phyloP scores from a whole-genome alignment of 495 filamentous ascomycete species.

The Astrothelium macrocarpum region DNA sequence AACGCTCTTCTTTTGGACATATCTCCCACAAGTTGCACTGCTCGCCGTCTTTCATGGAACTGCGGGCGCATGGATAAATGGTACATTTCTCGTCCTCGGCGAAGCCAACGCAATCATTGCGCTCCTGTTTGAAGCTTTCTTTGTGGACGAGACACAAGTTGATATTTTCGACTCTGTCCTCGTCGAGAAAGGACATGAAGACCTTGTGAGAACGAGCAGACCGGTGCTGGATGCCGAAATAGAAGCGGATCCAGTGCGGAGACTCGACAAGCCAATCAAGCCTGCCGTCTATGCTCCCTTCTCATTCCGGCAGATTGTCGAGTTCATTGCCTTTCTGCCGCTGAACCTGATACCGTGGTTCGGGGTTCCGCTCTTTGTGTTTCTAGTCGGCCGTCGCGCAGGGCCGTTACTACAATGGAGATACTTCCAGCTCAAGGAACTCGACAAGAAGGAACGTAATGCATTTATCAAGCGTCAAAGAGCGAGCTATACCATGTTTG shows the following conservation, averaged over 20 bases:
- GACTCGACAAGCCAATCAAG: conserved; percentile 49
- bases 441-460: conserved; percentile 50
- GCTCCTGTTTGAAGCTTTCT: conserved; percentile 56
- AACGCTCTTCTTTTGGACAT: conserved; percentile 52
- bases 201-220: conserved; percentile 46
- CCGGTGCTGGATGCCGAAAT: conserved; percentile 45
- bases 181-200: conserved; percentile 48
- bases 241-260: conserved; percentile 39
- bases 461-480: conserved; percentile 42
- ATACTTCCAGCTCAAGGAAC: conserved; percentile 51
- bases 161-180: conserved; percentile 59
- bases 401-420: conserved; percentile 60
- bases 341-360: conserved; percentile 57
- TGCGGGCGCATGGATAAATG: conserved; percentile 51
- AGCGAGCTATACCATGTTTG: conserved; percentile 58
- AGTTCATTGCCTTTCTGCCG: conserved; percentile 44
- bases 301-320: conserved; percentile 36
- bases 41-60: conserved; percentile 49
- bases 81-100: conserved; percentile 54
- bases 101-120: conserved; percentile 54
- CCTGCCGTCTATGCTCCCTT: conserved; percentile 55
- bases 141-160: conserved; percentile 59
- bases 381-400: conserved; percentile 53
- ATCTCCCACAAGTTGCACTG: conserved; percentile 52
- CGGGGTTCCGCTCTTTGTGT: conserved; percentile 53